Evolutionary conservation across 352 stramenopile genomes (phyloP).

Genomic region (Pythium sp.): DNA sequence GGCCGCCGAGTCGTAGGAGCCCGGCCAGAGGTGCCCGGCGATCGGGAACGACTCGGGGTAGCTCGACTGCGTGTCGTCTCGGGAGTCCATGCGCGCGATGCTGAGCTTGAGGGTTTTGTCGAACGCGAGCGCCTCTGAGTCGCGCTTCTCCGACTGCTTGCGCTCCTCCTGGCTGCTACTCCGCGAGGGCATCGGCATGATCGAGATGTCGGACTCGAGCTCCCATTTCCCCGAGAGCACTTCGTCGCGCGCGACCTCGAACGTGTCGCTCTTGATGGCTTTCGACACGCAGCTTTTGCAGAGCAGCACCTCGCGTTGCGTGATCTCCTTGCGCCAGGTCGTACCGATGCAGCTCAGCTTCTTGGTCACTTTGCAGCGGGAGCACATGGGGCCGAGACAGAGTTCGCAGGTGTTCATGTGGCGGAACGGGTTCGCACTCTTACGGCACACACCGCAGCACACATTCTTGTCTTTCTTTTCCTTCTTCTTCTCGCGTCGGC

Average conservation of each 20-base stretch:
- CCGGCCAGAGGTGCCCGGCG: conserved; percentile 3
- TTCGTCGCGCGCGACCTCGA: conserved; percentile 16
- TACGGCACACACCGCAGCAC: conserved; percentile 15
- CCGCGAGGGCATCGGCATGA: conserved; percentile 12
- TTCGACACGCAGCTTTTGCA: conserved; percentile 17
- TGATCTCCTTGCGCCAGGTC: conserved; percentile 15
- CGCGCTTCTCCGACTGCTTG: conserved; percentile 7
- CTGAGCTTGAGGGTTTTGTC: conserved; percentile 18
- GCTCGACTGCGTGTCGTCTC: conserved; percentile 9
- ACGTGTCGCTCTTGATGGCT: conserved; percentile 5
- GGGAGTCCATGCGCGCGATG: conserved; percentile 12
- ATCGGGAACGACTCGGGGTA: conserved; percentile 13
- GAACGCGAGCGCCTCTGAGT: conserved; percentile 1
- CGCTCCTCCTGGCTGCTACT: conserved; percentile 8
- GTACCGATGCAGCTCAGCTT: conserved; percentile 10
- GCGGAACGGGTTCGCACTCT: conserved; percentile 11
- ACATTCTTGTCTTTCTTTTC: conserved; percentile 18
- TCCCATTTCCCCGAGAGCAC: conserved; percentile 18
- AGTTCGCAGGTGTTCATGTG: conserved; percentile 14
- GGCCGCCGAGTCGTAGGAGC: conserved; percentile 15
- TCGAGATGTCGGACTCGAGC: conserved; percentile 10
- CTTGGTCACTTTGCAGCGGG: conserved; percentile 15
- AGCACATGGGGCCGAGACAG: conserved; percentile 13
- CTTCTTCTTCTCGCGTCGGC: conserved; percentile 26
- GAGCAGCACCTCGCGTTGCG: conserved; percentile 4